Conservation (phyloP, 202 grass and related monocot species). For the Musa balbisiana region DNA sequence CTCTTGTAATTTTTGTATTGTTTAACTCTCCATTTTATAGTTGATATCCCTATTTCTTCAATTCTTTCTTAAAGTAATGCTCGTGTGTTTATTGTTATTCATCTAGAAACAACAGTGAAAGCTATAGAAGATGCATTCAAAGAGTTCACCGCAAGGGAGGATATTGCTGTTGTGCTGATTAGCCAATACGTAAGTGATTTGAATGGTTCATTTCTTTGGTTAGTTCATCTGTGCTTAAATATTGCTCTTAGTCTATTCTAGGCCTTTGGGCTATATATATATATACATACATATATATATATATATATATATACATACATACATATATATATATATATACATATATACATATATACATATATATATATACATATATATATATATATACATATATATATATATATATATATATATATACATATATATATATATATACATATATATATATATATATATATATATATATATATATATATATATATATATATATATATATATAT, state of each 20-base stretch:
- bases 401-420: neutral
- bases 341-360: neutral
- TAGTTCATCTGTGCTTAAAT: neutral
- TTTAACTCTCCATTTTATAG: neutral
- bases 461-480: neutral
- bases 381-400: neutral
- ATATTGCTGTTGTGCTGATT: slow-evolving; percentile 83
- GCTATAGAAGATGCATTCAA: slow-evolving; percentile 96
- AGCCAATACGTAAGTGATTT: slow-evolving; percentile 76
- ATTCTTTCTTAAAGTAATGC: neutral
- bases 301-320: neutral
- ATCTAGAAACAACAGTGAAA: slow-evolving; percentile 83
- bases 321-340: neutral
- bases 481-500: no score
- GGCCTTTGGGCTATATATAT: neutral
- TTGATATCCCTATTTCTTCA: neutral
- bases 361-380: neutral
- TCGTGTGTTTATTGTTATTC: slow-evolving; percentile 17
- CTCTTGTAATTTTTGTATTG: neutral
- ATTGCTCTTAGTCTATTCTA: neutral
- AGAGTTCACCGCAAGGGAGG: slow-evolving; percentile 78
- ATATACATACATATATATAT: neutral
- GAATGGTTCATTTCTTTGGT: neutral
- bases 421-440: neutral
- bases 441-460: neutral